phyloP scores from a whole-genome alignment of 1,284 basidiomycete genomes.

The Apiotrichum domesticum region DNA sequence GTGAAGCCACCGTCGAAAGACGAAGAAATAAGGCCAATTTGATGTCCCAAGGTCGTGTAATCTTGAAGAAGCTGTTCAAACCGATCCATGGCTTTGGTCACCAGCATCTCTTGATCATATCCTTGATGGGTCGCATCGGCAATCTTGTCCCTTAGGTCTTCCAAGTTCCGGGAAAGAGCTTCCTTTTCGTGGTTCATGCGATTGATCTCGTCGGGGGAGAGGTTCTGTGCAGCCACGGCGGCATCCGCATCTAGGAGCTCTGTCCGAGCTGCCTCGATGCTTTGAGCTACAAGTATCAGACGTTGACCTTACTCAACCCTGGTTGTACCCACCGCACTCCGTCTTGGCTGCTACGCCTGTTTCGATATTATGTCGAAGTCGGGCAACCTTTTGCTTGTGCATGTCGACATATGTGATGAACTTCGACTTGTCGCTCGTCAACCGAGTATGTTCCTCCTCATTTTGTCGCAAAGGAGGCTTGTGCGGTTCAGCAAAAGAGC shows the following conservation, averaged over 20 bases:
- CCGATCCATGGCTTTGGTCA: constrained; percentile 66
- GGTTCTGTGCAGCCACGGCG: constrained; percentile 71
- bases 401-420: constrained; percentile 42
- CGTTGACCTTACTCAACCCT: too few species aligned
- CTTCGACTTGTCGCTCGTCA: constrained; percentile 43
- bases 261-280: constrained; percentile 13
- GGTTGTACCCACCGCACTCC: constrained; percentile 26
- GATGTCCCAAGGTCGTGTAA: constrained; percentile 64
- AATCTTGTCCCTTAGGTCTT: constrained; percentile 67
- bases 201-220: constrained; percentile 74
- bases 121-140: constrained; percentile 62
- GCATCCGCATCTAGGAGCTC: constrained; percentile 60
- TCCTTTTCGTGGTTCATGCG: constrained; percentile 82
- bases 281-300: constrained; percentile 3
- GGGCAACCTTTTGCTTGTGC: constrained; percentile 40
- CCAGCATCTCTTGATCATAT: constrained; percentile 68
- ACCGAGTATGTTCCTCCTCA: constrained; percentile 40
- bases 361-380: constrained; percentile 29
- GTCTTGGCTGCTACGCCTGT: constrained; percentile 26
- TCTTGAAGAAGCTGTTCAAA: constrained; percentile 70
- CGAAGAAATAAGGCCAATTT: constrained; percentile 61
- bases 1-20: background rate
- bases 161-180: constrained; percentile 59
- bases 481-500: background rate
- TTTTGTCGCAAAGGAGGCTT: constrained; percentile 38